These are phyloP conservation scores for Albatrellus ellisii DNA, from an alignment of 768 basidiomycete species.

Conservation along the genomic window DNA sequence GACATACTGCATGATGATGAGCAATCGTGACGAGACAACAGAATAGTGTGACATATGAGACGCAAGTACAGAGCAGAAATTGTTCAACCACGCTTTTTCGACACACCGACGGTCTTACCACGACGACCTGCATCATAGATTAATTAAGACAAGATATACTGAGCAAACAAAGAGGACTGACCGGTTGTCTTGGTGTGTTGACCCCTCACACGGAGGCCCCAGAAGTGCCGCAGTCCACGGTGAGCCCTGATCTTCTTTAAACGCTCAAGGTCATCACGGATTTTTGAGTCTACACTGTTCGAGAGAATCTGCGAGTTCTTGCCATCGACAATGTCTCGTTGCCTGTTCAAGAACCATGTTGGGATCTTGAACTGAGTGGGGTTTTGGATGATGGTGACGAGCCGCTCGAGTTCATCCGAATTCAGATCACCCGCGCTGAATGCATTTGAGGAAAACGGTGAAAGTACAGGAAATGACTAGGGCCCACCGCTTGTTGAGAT, in stretches of 20 bases:
- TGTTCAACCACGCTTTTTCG: conserved; percentile 70
- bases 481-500: conserved; percentile 91
- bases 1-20: too few species aligned
- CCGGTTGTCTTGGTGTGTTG: conserved; percentile 99
- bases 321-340: conserved; percentile 95
- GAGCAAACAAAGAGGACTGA: conserved; percentile 22
- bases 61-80: too few species aligned
- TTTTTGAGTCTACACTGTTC: conserved; percentile 93
- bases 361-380: conserved; percentile 99
- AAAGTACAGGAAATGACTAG: too few species aligned
- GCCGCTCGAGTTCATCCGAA: conserved; percentile 97
- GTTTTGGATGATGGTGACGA: conserved; percentile 99
- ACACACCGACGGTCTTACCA: conserved; percentile 93
- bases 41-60: too few species aligned
- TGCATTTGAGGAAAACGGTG: neutral
- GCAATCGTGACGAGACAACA: too few species aligned
- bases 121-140: conserved; percentile 54
- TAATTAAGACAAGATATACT: neutral
- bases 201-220: conserved; percentile 92
- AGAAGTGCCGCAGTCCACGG: conserved; percentile 84
- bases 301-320: conserved; percentile 94
- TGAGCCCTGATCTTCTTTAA: conserved; percentile 99
- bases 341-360: conserved; percentile 98
- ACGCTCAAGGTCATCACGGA: conserved; percentile 95
- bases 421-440: conserved; percentile 97